These are phyloP conservation scores for Trichosanthes truncata DNA, from an alignment of 306 rosid species.

Conservation along the genomic window DNA sequence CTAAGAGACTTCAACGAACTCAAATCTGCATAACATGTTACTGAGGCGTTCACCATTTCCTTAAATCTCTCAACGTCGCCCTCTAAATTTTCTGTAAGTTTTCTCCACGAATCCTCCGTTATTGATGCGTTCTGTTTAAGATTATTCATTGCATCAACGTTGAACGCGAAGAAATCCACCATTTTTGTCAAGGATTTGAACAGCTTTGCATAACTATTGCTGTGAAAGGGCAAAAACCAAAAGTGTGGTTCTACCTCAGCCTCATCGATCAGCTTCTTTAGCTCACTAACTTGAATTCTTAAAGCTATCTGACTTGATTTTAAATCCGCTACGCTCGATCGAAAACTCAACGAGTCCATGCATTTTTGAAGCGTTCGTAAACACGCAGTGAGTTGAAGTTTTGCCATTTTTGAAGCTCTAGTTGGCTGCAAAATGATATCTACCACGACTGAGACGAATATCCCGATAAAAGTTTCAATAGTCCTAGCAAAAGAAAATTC, in stretches of 20 bases:
- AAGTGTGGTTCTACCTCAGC: constrained; percentile 62
- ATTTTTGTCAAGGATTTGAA: constrained; percentile 32
- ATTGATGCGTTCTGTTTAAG: constrained; percentile 16
- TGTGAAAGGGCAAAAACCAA: constrained; percentile 52
- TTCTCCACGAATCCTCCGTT: constrained; percentile 21
- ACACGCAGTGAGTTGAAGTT: constrained; percentile 28
- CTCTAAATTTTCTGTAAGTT: constrained; percentile 17
- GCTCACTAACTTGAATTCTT: constrained; percentile 22
- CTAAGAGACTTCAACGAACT: constrained; percentile 23
- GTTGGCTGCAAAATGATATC: constrained; percentile 46
- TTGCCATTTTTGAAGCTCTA: constrained; percentile 43
- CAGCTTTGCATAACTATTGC: constrained; percentile 31
- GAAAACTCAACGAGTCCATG: constrained; percentile 25
- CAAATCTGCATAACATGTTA: constrained; percentile 24
- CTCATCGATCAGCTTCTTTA: constrained; percentile 32
- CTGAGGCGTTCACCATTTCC: constrained; percentile 24
- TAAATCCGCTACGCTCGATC: background rate
- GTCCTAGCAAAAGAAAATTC: constrained; percentile 54
- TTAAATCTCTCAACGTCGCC: constrained; percentile 35
- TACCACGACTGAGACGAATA: constrained; percentile 30
- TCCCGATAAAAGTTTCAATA: constrained; percentile 54
- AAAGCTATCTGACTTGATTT: constrained; percentile 24
- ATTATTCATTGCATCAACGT: constrained; percentile 22
- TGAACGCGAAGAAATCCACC: constrained; percentile 33
- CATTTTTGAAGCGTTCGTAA: constrained; percentile 28